Evolutionary conservation across 495 filamentous ascomycete species (phyloP), one percentile per base, ranked within the genome.

Genomic region (Penicillium flavigenum): DNA sequence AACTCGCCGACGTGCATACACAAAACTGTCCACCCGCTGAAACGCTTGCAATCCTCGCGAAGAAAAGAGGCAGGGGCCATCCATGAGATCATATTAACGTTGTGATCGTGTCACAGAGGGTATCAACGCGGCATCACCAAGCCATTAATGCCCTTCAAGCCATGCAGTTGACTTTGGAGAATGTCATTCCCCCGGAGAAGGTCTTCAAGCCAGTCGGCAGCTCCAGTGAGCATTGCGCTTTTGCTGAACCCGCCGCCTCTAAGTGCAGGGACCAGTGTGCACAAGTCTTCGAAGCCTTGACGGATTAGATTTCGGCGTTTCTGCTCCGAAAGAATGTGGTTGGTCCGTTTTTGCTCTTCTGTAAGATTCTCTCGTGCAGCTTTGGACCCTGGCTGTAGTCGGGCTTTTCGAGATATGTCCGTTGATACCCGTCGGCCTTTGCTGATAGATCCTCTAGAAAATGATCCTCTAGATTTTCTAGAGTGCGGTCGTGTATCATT

Each of bases 241-340:
- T 93, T 94, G 72, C 88, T 93, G 44, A 88, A 86, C 0, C 87
- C 86, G 19, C 87, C 84, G 32, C 79, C 81, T 46, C 76, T 80
- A 5, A 95, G 72, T 14, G 82, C 83, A 0, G 91, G 91, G 1
- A 95, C 88, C 41, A 96, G 73, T 5, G 79, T 76, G 47, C 80
- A 77, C 4, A 96, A 73, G 43, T 91, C 84, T 14, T 88, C 85
- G 54, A 90, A 96, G 0, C 88, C 88, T 59, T 88, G 78, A 63
- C 88, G 83, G 63, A 96, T 95, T 20, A 88, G 73, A 31, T 87
- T 86, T 50, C 92, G 81, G 43, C 92, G 83, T 68, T 92, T 92
- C 71, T 94, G 88, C 70, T 97, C 92, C 36, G 91, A 95, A 49
- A 83, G 79, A 62, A 96, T 95, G 68, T 96, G 92, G 59, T 96